Percentiles rank a stretch among this genome's conserved stretches.
Evolutionary conservation across 169 alveolate species (phyloP).

Genomic region (Eimeria maxima): DNA sequence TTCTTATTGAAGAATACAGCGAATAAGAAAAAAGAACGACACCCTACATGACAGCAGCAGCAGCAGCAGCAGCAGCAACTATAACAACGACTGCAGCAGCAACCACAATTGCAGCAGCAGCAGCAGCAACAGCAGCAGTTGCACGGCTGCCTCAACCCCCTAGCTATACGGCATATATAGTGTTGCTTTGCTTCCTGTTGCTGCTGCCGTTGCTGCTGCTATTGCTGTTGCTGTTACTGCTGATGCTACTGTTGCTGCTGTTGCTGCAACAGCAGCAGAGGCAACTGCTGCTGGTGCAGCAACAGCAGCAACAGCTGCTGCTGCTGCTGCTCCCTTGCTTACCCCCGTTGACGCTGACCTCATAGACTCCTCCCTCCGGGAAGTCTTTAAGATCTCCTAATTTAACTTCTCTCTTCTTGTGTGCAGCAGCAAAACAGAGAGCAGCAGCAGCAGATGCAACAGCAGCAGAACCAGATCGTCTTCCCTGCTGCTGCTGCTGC

Average conservation of each 20-base stretch:
- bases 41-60: background rate
- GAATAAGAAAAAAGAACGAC: background rate
- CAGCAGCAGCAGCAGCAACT: background rate
- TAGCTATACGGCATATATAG: too few relatives aligned
- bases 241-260: background rate
- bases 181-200: background rate
- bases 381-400: constrained; percentile 64
- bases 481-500: constrained; percentile 72
- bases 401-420: background rate
- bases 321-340: background rate
- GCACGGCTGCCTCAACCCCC: too few relatives aligned
- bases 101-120: background rate
- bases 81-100: background rate
- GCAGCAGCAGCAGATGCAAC: constrained; percentile 53
- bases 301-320: constrained; percentile 11
- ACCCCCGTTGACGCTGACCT: constrained; percentile 76
- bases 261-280: background rate
- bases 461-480: background rate
- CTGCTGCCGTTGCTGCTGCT: constrained; percentile 4
- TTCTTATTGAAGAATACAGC: background rate
- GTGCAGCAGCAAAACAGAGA: constrained; percentile 22
- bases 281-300: background rate
- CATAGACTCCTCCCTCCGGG: constrained; percentile 63
- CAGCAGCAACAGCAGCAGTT: background rate
- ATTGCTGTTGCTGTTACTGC: background rate